phyloP scores from a whole-genome alignment of 2,329 filamentous ascomycete species.

The Cercospora sp. region DNA sequence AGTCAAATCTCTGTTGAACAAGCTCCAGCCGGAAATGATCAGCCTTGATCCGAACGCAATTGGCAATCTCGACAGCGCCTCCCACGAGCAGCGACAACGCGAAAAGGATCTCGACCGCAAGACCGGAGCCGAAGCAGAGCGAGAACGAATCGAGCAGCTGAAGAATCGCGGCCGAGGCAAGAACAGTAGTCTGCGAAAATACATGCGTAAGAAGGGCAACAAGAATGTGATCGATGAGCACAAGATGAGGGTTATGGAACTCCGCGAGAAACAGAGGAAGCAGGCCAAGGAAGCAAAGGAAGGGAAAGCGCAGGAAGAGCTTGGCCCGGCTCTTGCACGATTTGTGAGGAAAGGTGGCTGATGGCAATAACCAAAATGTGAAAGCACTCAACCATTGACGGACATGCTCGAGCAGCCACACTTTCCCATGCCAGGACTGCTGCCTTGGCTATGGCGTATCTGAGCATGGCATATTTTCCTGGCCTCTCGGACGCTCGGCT shows the following conservation, averaged over 20 bases:
- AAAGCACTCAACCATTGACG: neutral
- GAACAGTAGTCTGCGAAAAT: constrained; percentile 84
- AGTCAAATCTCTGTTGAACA: constrained; percentile 86
- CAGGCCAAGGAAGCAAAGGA: constrained; percentile 66
- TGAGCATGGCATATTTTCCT: neutral
- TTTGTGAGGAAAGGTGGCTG: constrained; percentile 69
- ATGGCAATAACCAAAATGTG: constrained; percentile 2
- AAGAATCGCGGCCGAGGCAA: constrained; percentile 82
- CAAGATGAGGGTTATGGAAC: constrained; percentile 78
- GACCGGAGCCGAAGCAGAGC: constrained; percentile 44
- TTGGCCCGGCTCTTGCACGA: constrained; percentile 81
- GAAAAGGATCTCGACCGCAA: constrained; percentile 79
- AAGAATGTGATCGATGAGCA: constrained; percentile 97
- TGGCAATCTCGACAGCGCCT: constrained; percentile 80
- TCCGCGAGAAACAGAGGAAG: constrained; percentile 69
- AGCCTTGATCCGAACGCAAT: constrained; percentile 89
- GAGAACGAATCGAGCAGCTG: constrained; percentile 59
- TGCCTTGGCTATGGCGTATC: neutral
- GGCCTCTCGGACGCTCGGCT: neutral
- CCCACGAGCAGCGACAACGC: constrained; percentile 71
- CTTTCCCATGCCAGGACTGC: neutral
- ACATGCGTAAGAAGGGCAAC: constrained; percentile 85
- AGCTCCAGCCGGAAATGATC: constrained; percentile 96
- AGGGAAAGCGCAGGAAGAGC: constrained; percentile 68
- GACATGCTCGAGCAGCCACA: neutral